phyloP scores from a whole-genome alignment of 2,329 filamentous ascomycete genomes.

The Fusarium sp. region DNA sequence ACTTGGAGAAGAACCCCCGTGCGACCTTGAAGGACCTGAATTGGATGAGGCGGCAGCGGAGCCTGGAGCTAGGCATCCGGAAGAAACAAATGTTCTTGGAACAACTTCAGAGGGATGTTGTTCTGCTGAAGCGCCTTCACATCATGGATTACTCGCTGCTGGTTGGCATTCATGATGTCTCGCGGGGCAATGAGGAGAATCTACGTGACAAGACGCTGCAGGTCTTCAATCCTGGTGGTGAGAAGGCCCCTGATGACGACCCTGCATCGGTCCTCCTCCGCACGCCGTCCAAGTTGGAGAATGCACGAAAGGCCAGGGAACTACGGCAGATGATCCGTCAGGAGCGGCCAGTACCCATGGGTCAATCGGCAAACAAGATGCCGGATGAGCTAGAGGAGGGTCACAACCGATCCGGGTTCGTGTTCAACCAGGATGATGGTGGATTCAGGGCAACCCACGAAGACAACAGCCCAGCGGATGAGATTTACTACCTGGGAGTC shows the following conservation, averaged over 20 bases:
- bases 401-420: conserved; percentile 75
- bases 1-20: conserved; percentile 87
- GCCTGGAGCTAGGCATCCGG: conserved; percentile 87
- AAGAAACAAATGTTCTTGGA: conserved; percentile 91
- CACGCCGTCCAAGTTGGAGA: conserved; percentile 94
- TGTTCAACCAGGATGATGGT: conserved; percentile 95
- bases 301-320: conserved; percentile 88
- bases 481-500: conserved; percentile 97
- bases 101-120: conserved; percentile 89
- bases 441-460: conserved; percentile 94
- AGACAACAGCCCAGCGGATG: conserved; percentile 84
- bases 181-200: conserved; percentile 94
- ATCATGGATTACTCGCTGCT: conserved; percentile 99
- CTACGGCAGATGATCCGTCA: conserved; percentile 91
- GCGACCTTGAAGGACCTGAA: conserved; percentile 97
- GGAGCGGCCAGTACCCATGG: conserved; percentile 94
- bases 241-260: conserved; percentile 68
- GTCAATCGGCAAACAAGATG: conserved; percentile 85
- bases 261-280: conserved; percentile 77
- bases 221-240: conserved; percentile 91
- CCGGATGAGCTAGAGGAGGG: conserved; percentile 87
- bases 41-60: conserved; percentile 87
- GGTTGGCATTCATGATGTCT: conserved; percentile 91
- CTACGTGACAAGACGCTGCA: conserved; percentile 88
- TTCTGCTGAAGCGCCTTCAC: conserved; percentile 84